Evolutionary conservation across 2,329 filamentous ascomycete species (phyloP).

Genomic region (Colletotrichum tabaci): DNA sequence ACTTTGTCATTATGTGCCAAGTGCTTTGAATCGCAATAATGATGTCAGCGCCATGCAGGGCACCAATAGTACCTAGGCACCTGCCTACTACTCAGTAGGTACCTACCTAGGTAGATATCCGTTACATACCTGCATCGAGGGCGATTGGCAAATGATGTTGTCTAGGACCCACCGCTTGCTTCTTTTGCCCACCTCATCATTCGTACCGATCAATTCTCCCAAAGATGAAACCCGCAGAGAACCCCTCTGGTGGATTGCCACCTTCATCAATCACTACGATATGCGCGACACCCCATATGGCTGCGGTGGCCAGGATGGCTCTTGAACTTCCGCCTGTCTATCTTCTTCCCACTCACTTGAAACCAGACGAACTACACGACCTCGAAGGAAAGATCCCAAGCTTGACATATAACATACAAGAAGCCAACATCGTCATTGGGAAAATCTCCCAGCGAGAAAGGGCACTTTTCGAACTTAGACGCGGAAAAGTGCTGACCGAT

Average conservation of each 20-base stretch:
- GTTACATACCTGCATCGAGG: too few relatives aligned
- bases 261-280: neutral
- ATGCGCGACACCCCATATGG: neutral
- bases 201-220: neutral
- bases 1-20: neutral
- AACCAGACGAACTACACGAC: slow-evolving; percentile 72
- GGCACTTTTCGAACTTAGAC: slow-evolving; percentile 83
- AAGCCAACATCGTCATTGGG: slow-evolving; percentile 82
- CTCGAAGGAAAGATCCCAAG: slow-evolving; percentile 76
- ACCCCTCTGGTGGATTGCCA: neutral
- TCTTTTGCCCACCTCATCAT: neutral
- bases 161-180: neutral
- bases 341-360: slow-evolving; percentile 80
- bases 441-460: slow-evolving; percentile 79
- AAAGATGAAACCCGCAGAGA: neutral
- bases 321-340: slow-evolving; percentile 75
- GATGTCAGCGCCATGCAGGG: slow-evolving; percentile 25
- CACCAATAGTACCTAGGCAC: too few relatives aligned
- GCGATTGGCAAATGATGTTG: neutral
- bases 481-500: slow-evolving; percentile 72
- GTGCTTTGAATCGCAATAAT: slow-evolving; percentile 2
- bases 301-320: slow-evolving; percentile 19
- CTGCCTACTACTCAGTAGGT: too few relatives aligned
- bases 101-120: too few relatives aligned
- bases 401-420: slow-evolving; percentile 79